phyloP scores from a whole-genome alignment of 805 yeast genomes.

The Diddensiella santjacobensis region DNA sequence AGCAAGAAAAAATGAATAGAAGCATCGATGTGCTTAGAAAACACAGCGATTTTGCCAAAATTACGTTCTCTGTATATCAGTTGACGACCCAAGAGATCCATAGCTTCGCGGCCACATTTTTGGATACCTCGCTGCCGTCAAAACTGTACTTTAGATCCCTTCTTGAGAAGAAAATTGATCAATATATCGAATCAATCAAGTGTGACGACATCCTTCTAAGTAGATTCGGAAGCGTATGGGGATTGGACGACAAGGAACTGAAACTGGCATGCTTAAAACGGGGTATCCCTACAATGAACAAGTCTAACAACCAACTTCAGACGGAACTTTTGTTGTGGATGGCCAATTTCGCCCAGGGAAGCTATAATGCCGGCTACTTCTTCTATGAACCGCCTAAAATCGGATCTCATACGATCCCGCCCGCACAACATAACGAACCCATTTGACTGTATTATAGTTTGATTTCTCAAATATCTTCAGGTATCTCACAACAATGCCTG shows the following conservation, averaged over 20 bases:
- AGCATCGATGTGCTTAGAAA: background rate
- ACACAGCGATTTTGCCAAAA: slow-evolving; percentile 1
- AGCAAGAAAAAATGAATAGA: background rate
- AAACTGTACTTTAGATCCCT: slow-evolving; percentile 35
- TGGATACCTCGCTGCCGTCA: slow-evolving; percentile 22
- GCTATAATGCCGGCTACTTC: slow-evolving; percentile 24
- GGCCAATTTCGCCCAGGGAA: slow-evolving; percentile 16
- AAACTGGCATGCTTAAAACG: slow-evolving; percentile 48
- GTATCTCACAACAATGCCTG: slow-evolving; percentile 72
- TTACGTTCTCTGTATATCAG: slow-evolving; percentile 19
- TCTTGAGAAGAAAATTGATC: slow-evolving; percentile 40
- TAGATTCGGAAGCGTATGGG: slow-evolving; percentile 46
- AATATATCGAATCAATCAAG: slow-evolving; percentile 43
- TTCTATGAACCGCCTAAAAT: slow-evolving; percentile 37
- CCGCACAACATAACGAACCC: slow-evolving; percentile 76
- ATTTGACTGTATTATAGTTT: slow-evolving; percentile 71
- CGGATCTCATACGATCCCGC: slow-evolving; percentile 83
- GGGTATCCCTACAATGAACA: slow-evolving; percentile 34
- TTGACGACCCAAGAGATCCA: slow-evolving; percentile 18
- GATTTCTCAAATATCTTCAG: slow-evolving; percentile 58
- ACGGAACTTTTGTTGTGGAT: slow-evolving; percentile 22
- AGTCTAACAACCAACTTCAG: slow-evolving; percentile 10
- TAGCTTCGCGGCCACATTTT: slow-evolving; percentile 20
- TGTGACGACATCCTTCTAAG: slow-evolving; percentile 49
- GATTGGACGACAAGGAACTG: slow-evolving; percentile 44